Evolutionary conservation across 1,284 basidiomycete genomes (phyloP).

Genomic region (Thelephora terrestris): DNA sequence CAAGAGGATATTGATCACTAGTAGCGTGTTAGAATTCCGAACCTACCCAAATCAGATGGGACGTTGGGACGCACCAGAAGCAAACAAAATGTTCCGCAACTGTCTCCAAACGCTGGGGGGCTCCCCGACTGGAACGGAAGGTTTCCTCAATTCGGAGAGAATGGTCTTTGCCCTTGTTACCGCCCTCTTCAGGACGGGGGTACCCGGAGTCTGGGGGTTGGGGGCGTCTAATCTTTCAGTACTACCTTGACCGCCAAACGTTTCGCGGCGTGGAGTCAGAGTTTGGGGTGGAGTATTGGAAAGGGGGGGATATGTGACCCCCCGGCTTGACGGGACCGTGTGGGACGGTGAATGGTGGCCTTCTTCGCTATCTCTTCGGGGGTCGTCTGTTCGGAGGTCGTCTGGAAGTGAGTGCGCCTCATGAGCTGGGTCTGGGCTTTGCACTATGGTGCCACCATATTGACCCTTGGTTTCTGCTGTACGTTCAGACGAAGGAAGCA

Average conservation of each 20-base stretch:
- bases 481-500: too few relatives aligned
- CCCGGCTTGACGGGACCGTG: constrained; percentile 9
- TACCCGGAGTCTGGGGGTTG: too few relatives aligned
- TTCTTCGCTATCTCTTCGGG: too few relatives aligned
- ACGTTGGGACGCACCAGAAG: constrained; percentile 37
- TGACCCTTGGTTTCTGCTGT: too few relatives aligned
- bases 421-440: too few relatives aligned
- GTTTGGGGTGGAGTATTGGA: too few relatives aligned
- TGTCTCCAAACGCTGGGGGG: constrained; percentile 34
- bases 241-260: too few relatives aligned
- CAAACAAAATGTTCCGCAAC: constrained; percentile 35
- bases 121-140: constrained; percentile 27
- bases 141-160: constrained; percentile 9
- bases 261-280: too few relatives aligned
- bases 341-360: background rate
- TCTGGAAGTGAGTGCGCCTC: too few relatives aligned
- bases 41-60: background rate
- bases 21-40: constrained; percentile 1
- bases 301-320: constrained; percentile 7
- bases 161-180: constrained; percentile 8
- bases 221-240: too few relatives aligned
- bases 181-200: background rate
- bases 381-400: too few relatives aligned
- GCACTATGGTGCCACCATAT: too few relatives aligned
- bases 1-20: constrained; percentile 58